phyloP scores from a whole-genome alignment of 129 eudicot genomes.

The Glebionis coronaria region DNA sequence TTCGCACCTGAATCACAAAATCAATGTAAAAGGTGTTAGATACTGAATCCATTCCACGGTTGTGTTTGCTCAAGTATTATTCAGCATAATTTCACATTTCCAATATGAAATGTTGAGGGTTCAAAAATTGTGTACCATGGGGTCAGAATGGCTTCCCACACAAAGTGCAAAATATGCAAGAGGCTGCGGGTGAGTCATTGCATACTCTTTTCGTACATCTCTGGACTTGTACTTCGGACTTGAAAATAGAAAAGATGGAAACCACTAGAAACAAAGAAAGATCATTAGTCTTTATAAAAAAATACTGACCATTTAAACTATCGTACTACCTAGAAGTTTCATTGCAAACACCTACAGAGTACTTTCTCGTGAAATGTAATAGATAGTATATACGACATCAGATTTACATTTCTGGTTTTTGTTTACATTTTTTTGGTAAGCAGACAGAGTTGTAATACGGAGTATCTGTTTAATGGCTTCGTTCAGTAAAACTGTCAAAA shows the following conservation, averaged over 20 bases:
- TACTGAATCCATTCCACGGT: background rate
- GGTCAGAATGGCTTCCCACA: slow-evolving; percentile 84
- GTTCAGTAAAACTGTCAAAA: background rate
- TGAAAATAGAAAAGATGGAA: slow-evolving; percentile 55
- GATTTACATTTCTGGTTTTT: too few species aligned
- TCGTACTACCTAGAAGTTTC: background rate
- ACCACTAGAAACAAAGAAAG: slow-evolving; percentile 55
- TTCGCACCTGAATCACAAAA: slow-evolving; percentile 47
- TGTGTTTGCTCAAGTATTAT: too few species aligned
- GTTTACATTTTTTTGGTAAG: too few species aligned
- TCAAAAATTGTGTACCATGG: slow-evolving; percentile 48
- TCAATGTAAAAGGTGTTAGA: background rate
- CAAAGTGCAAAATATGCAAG: slow-evolving; percentile 68
- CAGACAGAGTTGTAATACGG: too few species aligned
- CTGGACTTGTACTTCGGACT: slow-evolving; percentile 65
- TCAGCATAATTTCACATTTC: background rate
- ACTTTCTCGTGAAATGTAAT: background rate
- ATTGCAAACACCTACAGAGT: background rate
- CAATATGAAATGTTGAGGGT: background rate
- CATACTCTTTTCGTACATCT: slow-evolving; percentile 50
- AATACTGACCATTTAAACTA: slow-evolving; percentile 11
- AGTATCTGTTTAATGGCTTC: too few species aligned
- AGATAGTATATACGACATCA: background rate
- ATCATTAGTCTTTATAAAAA: slow-evolving; percentile 8
- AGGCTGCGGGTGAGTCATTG: slow-evolving; percentile 58